Conservation (phyloP, 257 asterid species). For the Solanum sitiens region DNA sequence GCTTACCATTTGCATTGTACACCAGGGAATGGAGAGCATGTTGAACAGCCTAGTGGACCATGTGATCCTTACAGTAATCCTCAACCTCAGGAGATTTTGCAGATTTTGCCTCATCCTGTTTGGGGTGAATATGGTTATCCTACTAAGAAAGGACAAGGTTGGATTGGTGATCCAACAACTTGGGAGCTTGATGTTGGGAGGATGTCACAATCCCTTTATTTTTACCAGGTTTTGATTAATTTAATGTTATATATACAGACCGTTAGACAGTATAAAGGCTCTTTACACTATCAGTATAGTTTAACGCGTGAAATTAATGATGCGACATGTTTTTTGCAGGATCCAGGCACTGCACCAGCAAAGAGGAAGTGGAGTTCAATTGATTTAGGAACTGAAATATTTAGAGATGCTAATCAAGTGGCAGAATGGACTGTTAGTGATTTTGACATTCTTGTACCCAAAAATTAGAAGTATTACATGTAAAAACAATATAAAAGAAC, state of each 20-base stretch:
- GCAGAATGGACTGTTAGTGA: constrained; percentile 82
- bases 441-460: constrained; percentile 52
- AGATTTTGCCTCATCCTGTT: constrained; percentile 66
- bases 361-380: constrained; percentile 57
- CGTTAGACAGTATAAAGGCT: not conserved
- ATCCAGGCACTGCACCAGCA: constrained; percentile 61
- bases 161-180: constrained; percentile 66
- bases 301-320: not conserved
- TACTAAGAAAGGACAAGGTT: constrained; percentile 54
- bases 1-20: constrained; percentile 72
- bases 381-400: constrained; percentile 69
- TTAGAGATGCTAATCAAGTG: constrained; percentile 45
- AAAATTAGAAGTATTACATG: not conserved
- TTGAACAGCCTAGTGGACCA: constrained; percentile 33
- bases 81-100: constrained; percentile 81
- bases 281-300: not conserved
- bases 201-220: constrained; percentile 44
- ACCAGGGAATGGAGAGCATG: constrained; percentile 44
- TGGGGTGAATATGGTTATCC: constrained; percentile 85
- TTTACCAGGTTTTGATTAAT: constrained; percentile 32
- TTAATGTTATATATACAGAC: not conserved
- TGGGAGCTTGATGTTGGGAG: constrained; percentile 75
- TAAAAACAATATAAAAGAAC: not conserved
- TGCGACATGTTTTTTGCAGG: constrained; percentile 24
- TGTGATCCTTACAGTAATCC: constrained; percentile 85